Conservation (phyloP, 1,284 basidiomycete genomes). For the Cystobasidium sp. region DNA sequence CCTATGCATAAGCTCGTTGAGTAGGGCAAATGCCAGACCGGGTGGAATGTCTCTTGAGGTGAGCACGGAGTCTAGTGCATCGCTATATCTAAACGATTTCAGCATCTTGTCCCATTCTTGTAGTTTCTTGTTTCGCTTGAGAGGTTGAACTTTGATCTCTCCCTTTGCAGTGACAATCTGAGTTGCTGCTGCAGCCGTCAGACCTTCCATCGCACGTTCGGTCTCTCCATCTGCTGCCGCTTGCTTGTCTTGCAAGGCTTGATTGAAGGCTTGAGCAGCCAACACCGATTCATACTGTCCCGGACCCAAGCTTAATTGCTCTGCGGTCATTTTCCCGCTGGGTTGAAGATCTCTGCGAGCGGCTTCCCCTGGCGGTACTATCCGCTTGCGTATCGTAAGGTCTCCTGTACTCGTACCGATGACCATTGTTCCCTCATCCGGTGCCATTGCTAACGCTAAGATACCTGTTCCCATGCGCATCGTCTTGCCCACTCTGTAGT, state of each 20-base stretch:
- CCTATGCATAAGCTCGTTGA: slow-evolving; percentile 90
- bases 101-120: slow-evolving; percentile 87
- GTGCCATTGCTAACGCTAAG: slow-evolving; percentile 83
- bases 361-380: slow-evolving; percentile 31
- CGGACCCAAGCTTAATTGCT: slow-evolving; percentile 13
- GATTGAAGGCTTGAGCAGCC: slow-evolving; percentile 34
- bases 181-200: slow-evolving; percentile 9
- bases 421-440: slow-evolving; percentile 27
- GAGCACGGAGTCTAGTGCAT: slow-evolving; percentile 87
- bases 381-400: slow-evolving; percentile 32
- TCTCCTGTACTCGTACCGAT: slow-evolving; percentile 27
- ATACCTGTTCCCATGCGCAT: slow-evolving; percentile 97
- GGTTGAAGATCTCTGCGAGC: slow-evolving; percentile 21
- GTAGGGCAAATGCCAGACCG: slow-evolving; percentile 83
- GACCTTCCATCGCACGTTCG: slow-evolving; percentile 16
- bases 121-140: slow-evolving; percentile 71
- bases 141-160: slow-evolving; percentile 52
- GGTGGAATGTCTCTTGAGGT: slow-evolving; percentile 77
- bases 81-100: slow-evolving; percentile 92
- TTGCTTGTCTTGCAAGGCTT: slow-evolving; percentile 22
- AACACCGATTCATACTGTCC: slow-evolving; percentile 32
- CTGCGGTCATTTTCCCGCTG: slow-evolving; percentile 3
- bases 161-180: slow-evolving; percentile 23
- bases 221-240: slow-evolving; percentile 2
- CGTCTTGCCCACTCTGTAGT: slow-evolving; percentile 94